These are phyloP conservation scores for Rhizoctonia solani DNA, from an alignment of 1,284 basidiomycete species.

Conservation along the genomic window DNA sequence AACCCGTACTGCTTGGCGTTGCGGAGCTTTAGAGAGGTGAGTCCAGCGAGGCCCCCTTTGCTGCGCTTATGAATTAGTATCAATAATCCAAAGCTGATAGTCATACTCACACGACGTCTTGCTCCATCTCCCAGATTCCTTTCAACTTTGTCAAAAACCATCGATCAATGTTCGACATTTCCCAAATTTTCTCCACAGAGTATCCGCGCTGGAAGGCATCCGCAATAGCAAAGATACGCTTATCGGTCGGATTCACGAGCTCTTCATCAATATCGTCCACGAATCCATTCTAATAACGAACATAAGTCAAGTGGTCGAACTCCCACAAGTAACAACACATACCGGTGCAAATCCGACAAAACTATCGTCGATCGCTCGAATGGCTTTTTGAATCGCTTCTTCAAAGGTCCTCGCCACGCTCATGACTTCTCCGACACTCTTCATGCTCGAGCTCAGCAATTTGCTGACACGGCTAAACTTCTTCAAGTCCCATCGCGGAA, in stretches of 20 bases:
- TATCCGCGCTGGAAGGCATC: constrained; percentile 89
- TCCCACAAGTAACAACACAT: constrained; percentile 36
- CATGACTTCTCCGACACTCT: constrained; percentile 99
- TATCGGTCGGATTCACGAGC: constrained; percentile 86
- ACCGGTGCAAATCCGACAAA: constrained; percentile 93
- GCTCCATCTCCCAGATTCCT: constrained; percentile 81
- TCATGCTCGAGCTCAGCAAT: constrained; percentile 92
- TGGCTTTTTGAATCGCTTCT: constrained; percentile 98
- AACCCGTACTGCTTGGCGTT: constrained; percentile 95
- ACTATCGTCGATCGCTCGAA: constrained; percentile 92
- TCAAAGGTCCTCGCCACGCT: constrained; percentile 97
- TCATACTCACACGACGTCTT: constrained; percentile 64
- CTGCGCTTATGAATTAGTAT: constrained; percentile 8
- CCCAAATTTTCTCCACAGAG: constrained; percentile 93
- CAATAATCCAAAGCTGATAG: not conserved
- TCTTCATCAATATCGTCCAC: constrained; percentile 87
- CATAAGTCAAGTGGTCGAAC: not conserved
- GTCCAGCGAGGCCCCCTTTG: constrained; percentile 38
- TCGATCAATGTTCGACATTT: constrained; percentile 96
- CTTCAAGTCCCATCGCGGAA: constrained; percentile 98
- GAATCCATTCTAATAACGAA: constrained; percentile 67
- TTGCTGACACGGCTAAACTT: constrained; percentile 94
- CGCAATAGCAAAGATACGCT: constrained; percentile 89
- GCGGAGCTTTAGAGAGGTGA: constrained; percentile 70
- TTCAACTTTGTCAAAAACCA: constrained; percentile 95